Evolutionary conservation across 495 filamentous ascomycete species (phyloP), one percentile per base, ranked within the genome.

Genomic region (Pyrenula massariospora): DNA sequence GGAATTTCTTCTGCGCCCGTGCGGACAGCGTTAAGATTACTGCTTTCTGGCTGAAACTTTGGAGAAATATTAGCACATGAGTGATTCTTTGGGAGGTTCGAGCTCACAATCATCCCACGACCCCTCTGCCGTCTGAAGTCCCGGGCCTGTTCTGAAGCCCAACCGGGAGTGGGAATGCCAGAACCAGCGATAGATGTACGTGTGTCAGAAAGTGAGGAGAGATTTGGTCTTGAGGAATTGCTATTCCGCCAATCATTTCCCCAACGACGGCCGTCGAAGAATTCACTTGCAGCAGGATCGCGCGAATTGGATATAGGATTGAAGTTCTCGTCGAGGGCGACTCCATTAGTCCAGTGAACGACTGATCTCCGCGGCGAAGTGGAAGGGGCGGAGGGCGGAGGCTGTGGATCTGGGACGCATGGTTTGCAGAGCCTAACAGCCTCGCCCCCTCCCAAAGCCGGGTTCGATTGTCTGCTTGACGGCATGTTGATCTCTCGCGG

Each of bases 351-450:
- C 31, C 31, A 42, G 31, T 15, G 31, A 15, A 5, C 31, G 15
- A 15, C 15, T 5, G 31, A 42, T 42, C 31, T 15, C 5, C 15
- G 31, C 8, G 31, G 31, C 15, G 31, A 42, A 42, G 31, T 15
- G 31, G 31, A 42, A 5, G 31, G 31, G 8, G 50, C 50, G 20
- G 70, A 72, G 8, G 88, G 90, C 25, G 84, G 78, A 15, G 79
- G 86, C 60, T 93, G 94, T 2, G 91, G 91, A 69, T 96, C 91
- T 23, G 90, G 91, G 21, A 96, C 91, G 64, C 91, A 96, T 1
- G 91, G 91, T 64, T 96, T 95, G 76, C 91, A 96, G 11, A 96
- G 83, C 53, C 91, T 80, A 47, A 96, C 91, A 70, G 89, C 83
- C 65, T 91, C 88, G 11, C 91, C 90, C 48, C 91, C 91, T 23